These are phyloP conservation scores for Fusarium veterinarium DNA, from an alignment of 2,329 filamentous ascomycete genomes.

Conservation along the genomic window DNA sequence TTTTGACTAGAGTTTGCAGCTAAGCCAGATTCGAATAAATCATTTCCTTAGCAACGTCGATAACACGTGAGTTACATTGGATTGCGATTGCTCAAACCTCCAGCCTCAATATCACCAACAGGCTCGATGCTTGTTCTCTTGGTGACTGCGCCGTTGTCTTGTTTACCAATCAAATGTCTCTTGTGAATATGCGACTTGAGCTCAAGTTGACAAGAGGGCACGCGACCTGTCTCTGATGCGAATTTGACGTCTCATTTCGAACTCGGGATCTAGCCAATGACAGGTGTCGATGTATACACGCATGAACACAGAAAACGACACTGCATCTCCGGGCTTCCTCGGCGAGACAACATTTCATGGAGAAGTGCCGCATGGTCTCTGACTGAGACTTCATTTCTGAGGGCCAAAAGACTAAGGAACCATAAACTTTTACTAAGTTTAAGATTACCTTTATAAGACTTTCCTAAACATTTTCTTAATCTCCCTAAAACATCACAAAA, in stretches of 20 bases:
- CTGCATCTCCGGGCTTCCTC: not conserved
- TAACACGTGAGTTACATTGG: not conserved
- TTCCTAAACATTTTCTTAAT: not conserved
- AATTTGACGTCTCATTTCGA: not conserved
- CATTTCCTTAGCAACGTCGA: slow-evolving; percentile 27
- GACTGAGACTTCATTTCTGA: not conserved
- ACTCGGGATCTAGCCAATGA: not conserved
- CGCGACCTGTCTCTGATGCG: slow-evolving; percentile 17
- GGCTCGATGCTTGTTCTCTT: slow-evolving; percentile 6
- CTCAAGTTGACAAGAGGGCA: slow-evolving; percentile 10
- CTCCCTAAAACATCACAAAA: not conserved
- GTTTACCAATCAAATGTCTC: not conserved
- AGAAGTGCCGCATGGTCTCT: not conserved
- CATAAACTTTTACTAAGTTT: not conserved
- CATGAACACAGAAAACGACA: not conserved
- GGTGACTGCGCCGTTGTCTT: not conserved
- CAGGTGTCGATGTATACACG: not conserved
- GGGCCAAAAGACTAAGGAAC: not conserved
- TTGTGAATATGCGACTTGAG: not conserved
- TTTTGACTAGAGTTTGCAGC: slow-evolving; percentile 15
- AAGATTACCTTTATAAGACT: not conserved
- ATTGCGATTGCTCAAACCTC: slow-evolving; percentile 10
- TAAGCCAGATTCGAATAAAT: slow-evolving; percentile 25
- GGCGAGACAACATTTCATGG: not conserved
- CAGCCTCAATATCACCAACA: slow-evolving; percentile 1